Evolutionary conservation across 768 basidiomycete genomes (phyloP), one percentile per base, ranked within the genome.

Genomic region (Tulasnella sp.): DNA sequence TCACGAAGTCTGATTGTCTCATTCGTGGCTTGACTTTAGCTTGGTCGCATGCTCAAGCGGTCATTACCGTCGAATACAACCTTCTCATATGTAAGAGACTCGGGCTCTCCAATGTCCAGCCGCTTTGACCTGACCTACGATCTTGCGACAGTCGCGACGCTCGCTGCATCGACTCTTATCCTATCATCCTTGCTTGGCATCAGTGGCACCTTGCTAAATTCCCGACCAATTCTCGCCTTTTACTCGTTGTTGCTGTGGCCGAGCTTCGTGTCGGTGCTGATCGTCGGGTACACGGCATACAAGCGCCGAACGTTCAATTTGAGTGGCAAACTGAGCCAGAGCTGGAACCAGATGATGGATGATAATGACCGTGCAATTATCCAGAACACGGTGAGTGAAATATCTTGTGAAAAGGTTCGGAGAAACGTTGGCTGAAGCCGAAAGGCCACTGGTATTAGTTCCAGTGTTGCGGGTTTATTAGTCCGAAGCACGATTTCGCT

Each of bases 201-300:
- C 72, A 86, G 87, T 26, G 91, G 91, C 26, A 85, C 88, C 35
- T 35, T 93, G 79, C 87, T 93, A 79, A 89, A 91, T 82, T 91
- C 91, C 23, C 89, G 91, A 5, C 89, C 90, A 0, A 86, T 91
- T 78, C 87, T 93, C 77, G 90, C 91, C 0, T 84, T 90, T 75
- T 93, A 93, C 85, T 85, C 88, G 32, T 83, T 93, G 70, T 86
- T 93, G 18, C 87, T 93, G 72, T 92, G 90, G 89, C 90, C 91
- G 2, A 86, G 86, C 0, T 84, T 92, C 77, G 82, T 88, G 39
- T 86, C 89, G 5, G 82, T 92, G 75, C 86, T 90, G 79, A 86
- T 88, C 6, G 86, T 92, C 77, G 91, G 90, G 40, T 92, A 92
- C 81, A 85, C 86, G n/a, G 84, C 88, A 26, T 92, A 92, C 84